phyloP scores from a whole-genome alignment of 148 eudicot genomes.

The Persicaria tinctoria region DNA sequence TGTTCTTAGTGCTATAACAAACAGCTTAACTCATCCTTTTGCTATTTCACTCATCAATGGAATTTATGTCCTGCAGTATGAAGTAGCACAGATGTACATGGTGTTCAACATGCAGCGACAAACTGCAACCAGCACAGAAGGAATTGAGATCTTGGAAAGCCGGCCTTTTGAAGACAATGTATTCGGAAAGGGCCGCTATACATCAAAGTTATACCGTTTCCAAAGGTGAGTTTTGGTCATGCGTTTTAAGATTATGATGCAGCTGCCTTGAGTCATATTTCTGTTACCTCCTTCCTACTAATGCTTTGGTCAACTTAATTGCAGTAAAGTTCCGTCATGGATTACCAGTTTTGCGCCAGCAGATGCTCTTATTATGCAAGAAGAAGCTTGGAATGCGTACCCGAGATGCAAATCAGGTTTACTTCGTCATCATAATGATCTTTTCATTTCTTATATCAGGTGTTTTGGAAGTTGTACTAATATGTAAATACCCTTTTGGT shows the following conservation, averaged over 20 bases:
- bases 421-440: neutral
- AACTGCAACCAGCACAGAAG: constrained; percentile 45
- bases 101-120: constrained; percentile 58
- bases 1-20: neutral
- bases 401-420: constrained; percentile 70
- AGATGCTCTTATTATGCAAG: constrained; percentile 56
- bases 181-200: constrained; percentile 56
- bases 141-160: constrained; percentile 52
- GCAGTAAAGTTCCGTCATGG: constrained; percentile 77
- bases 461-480: constrained; percentile 20
- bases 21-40: neutral
- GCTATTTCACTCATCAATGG: neutral
- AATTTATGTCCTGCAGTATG: constrained; percentile 38
- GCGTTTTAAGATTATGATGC: neutral
- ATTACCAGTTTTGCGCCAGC: constrained; percentile 45
- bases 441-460: neutral
- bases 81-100: constrained; percentile 65
- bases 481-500: constrained; percentile 6
- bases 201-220: constrained; percentile 47
- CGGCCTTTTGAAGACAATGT: constrained; percentile 45
- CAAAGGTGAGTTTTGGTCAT: constrained; percentile 39
- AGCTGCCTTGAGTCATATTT: neutral
- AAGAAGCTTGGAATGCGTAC: constrained; percentile 77
- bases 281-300: neutral
- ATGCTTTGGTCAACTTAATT: constrained; percentile 2